Evolutionary conservation across 257 asterid species (phyloP).

Genomic region (Lithospermum erythrorhizon): DNA sequence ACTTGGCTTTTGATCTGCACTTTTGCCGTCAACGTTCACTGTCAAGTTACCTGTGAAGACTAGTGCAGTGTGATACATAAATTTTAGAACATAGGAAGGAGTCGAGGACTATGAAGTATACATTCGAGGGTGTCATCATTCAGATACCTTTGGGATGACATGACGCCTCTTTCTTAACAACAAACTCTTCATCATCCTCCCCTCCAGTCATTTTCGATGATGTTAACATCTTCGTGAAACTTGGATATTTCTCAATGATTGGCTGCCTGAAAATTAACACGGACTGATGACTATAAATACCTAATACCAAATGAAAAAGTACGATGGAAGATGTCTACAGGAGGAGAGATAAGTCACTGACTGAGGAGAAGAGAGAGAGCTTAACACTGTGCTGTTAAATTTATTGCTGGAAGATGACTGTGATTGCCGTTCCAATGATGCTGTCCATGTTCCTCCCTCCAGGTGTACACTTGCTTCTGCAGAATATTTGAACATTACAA

Average conservation of each 20-base stretch:
- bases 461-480: constrained; percentile 47
- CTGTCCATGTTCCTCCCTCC: constrained; percentile 50
- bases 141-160: constrained; percentile 52
- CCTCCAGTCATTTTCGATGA: constrained; percentile 59
- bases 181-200: constrained; percentile 63
- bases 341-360: constrained; percentile 33
- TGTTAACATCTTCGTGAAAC: constrained; percentile 67
- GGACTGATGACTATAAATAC: not conserved
- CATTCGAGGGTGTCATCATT: constrained; percentile 4
- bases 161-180: constrained; percentile 58
- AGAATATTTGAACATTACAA: constrained; percentile 8
- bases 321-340: not conserved
- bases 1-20: constrained; percentile 63
- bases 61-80: constrained; percentile 4
- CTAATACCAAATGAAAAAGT: not conserved
- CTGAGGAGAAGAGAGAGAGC: constrained; percentile 64
- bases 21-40: constrained; percentile 56
- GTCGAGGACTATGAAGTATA: constrained; percentile 1
- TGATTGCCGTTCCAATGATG: constrained; percentile 51
- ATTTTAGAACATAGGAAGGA: not conserved
- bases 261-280: constrained; percentile 39
- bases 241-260: constrained; percentile 50
- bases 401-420: constrained; percentile 51
- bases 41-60: constrained; percentile 42
- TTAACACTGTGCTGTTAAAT: constrained; percentile 21